Base-by-base conservation (phyloP, 129 eudicot genomes). In the Helichrysum umbraculigerum region DNA sequence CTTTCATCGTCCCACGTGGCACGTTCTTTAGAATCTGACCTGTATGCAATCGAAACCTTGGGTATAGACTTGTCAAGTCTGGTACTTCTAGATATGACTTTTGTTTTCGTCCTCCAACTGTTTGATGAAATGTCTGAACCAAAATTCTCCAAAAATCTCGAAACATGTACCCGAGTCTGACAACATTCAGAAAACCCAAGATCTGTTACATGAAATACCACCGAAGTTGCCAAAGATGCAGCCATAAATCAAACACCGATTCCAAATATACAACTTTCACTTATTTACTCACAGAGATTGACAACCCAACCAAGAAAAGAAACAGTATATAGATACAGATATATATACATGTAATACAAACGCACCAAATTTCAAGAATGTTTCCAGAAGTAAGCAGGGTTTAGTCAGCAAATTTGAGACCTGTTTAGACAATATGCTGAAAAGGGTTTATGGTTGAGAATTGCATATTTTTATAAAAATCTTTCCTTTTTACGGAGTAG, bases 71-170 rank as follows among this genome's bases (percentile, higher is more conserved):
- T 73, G 39, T 42, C 62, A 42, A 73, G 73, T 35, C 44, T 35
- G 41, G 8, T 51, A 68, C 39, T 30, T 77, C 81, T 34, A 41
- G 63, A 74, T 72, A 30, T 19, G 39, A 32, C 16, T 64, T 76
- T 37, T 33, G 57, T 78, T 15, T 72, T 68, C 11, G 86, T 78
- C 51, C 68, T 12, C 78, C 80, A 62, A 37, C 51, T 84, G 82
- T 83, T 87, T 64, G 82, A 12, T 44, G 74, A 42, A 50, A 73
- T 78, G 63, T 70, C 92, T 78, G 44, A 75, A 78, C 84, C 28
- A 66, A 65, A 37, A 72, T 4, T 66, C 25, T 81, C 76, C 62
- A 56, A 73, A 69, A 66, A 58, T 52, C 66, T 78, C 52, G 88
- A 79, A 59, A 44, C 41, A 51, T 57, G 74, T n/a, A 54, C 47